Conservation (phyloP, 257 asterid genomes). For the Anisodus tanguticus region DNA sequence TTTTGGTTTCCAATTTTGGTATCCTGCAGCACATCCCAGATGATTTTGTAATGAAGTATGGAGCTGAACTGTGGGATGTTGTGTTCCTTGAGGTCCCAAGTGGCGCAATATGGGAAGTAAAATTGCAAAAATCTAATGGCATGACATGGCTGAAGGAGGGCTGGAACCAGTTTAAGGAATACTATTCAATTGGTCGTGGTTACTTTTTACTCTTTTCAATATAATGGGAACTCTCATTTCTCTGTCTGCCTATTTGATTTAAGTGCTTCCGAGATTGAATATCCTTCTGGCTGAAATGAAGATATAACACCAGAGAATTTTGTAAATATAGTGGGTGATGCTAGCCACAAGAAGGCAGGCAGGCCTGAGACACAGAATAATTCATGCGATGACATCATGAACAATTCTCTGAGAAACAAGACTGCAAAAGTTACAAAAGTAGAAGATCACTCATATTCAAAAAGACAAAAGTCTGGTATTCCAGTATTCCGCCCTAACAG, state of each 20-base stretch:
- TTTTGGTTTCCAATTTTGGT: neutral
- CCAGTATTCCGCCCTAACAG: neutral
- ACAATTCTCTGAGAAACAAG: neutral
- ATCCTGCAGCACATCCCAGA: conserved; percentile 20
- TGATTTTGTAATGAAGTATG: neutral
- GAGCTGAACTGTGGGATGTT: neutral
- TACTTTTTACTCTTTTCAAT: conserved; percentile 21
- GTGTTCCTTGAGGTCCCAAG: conserved; percentile 16
- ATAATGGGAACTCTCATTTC: conserved; percentile 20
- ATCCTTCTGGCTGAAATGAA: neutral
- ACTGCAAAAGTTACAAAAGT: neutral
- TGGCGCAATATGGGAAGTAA: conserved; percentile 2
- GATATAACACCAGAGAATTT: conserved; percentile 11
- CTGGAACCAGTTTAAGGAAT: conserved; percentile 16
- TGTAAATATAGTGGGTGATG: neutral
- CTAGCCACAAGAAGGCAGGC: neutral
- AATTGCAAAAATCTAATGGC: conserved; percentile 6
- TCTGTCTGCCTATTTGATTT: conserved; percentile 19
- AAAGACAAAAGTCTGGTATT: neutral
- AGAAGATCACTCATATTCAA: neutral
- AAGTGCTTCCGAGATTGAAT: conserved; percentile 22
- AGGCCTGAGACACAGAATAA: neutral
- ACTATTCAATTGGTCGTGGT: neutral
- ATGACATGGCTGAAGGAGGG: conserved; percentile 10
- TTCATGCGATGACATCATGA: neutral